Base-by-base conservation (phyloP, 2,329 filamentous ascomycete genomes). In the Neofusicoccum kwambonambiense region DNA sequence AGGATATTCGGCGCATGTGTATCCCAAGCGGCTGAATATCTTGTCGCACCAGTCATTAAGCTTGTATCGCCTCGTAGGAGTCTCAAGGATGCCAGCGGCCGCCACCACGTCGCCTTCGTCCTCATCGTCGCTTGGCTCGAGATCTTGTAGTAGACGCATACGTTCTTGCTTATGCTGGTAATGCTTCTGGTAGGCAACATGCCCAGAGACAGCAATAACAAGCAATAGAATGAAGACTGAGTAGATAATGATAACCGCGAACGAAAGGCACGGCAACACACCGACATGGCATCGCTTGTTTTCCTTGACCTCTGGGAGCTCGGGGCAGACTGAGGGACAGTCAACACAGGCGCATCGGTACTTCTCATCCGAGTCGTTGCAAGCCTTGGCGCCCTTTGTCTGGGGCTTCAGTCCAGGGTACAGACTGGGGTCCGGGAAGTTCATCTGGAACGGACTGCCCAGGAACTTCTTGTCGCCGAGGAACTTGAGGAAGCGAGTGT, bases 371-470 rank as follows among this genome's bases (percentile, higher is more conserved):
- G 91, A 87, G 69, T 94, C 93, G 75, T 97, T 96, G 83, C 95
- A 99, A 64, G 89, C 88, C 77, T 95, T 94, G 0, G 93, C 86
- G 62, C 81, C 86, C 79, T 93, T 90, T 39, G 90, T 80, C 68
- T 89, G 81, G 0, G 92, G 82, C 9, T 83, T 75, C 90, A 98
- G 96, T n/a, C 81, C 83, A 0, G 87, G 83, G 56, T 91, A 87
- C 7, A 85, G 76, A 9, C 77, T 81, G 66, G 77, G 86, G 68
- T 78, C 81, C 9, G 87, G 94, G 71, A 95, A 99, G 81, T 99
- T 96, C 80, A 99, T 97, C 81, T 99, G 95, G 78, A 99, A 99
- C 0, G 95, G 95, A 64, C 94, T 98, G 3, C 96, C 96, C 22
- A 94, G 85, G 2, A 89, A 84, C 76, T 96, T 96, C 82, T 97